Evolutionary conservation across 2,329 filamentous ascomycete species (phyloP), one percentile per base, ranked within the genome.

Genomic region (Gremmenia infestans): DNA sequence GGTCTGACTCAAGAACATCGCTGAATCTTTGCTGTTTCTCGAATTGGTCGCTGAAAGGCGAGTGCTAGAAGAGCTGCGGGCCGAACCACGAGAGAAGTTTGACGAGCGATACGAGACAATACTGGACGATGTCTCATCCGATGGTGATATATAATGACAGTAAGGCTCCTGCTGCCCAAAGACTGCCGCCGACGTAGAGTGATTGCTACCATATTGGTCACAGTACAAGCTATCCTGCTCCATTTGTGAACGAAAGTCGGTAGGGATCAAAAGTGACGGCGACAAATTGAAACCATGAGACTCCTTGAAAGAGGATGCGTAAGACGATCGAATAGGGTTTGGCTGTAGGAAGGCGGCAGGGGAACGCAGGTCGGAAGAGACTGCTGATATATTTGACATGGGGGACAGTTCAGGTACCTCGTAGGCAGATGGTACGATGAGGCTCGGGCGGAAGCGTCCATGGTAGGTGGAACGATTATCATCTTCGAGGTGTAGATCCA

Each of bases 261-360:
- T 70, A 12, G 83, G 82, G 52, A 86, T 83, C 50, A 86, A 73
- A n/a, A 86, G 73, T 3, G 81, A 81, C 0, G 83, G 83, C 7
- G 83, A 86, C 36, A 86, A 69, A 43, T 74, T 76, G 65, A 85
- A 84, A 14, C 79, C 80, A 54, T 84, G 79, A 0, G 77, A 78
- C 66, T 85, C 82, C 62, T 78, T 79, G 67, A 81, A 84, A 65
- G 76, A 82, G 2, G 77, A 79, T 0, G 76, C 74, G 14, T 75
- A 73, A 3, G 82, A 69, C 7, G 65, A 64, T 15, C 67, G 63
- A 19, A 62, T 49, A 50, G 64, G 65, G 17, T 47, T 48, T 25
- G 62, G 59, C 25, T 54, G 59, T 8, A 65, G 53, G 42, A 66
- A 65, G 42, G 53, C 60, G 5, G 61, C 55, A 14, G 67, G 67